Conservation (phyloP, 345 rosid genomes). For the Acer saccharum region DNA sequence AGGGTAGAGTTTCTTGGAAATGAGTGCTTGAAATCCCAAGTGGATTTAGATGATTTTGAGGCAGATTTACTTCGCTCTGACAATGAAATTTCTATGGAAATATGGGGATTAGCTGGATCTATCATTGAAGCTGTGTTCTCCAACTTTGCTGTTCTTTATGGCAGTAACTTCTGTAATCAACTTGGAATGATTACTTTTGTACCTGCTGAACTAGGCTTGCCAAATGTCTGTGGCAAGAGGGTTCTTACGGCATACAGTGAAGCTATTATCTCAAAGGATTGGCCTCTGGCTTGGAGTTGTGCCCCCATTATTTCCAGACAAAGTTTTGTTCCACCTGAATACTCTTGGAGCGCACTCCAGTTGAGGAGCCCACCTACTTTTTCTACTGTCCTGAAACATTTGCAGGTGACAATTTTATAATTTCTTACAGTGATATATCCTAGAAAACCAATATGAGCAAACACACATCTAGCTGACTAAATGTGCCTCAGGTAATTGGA, state of each 20-base stretch:
- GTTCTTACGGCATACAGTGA: constrained; percentile 79
- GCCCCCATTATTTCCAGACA: constrained; percentile 78
- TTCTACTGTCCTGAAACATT: constrained; percentile 78
- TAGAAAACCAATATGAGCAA: constrained; percentile 5
- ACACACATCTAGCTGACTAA: constrained; percentile 21
- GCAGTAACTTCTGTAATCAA: constrained; percentile 74
- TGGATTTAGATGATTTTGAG: constrained; percentile 61
- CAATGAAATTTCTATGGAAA: constrained; percentile 65
- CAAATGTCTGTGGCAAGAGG: constrained; percentile 69
- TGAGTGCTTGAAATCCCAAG: constrained; percentile 49
- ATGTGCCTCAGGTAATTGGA: constrained; percentile 62
- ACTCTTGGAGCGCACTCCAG: constrained; percentile 79
- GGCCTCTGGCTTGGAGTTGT: constrained; percentile 96
- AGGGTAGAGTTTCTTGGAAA: constrained; percentile 74
- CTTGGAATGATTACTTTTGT: constrained; percentile 78
- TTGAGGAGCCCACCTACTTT: constrained; percentile 87
- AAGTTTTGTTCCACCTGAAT: constrained; percentile 81
- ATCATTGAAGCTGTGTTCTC: constrained; percentile 77
- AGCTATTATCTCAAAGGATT: constrained; percentile 74
- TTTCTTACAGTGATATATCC: constrained; percentile 15
- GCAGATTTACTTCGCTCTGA: constrained; percentile 39
- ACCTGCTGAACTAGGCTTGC: constrained; percentile 89
- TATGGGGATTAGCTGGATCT: constrained; percentile 81
- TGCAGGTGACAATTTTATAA: constrained; percentile 53
- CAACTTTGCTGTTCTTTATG: constrained; percentile 80